Base-by-base conservation (phyloP, 805 yeast species). In the Starmerella bombi region DNA sequence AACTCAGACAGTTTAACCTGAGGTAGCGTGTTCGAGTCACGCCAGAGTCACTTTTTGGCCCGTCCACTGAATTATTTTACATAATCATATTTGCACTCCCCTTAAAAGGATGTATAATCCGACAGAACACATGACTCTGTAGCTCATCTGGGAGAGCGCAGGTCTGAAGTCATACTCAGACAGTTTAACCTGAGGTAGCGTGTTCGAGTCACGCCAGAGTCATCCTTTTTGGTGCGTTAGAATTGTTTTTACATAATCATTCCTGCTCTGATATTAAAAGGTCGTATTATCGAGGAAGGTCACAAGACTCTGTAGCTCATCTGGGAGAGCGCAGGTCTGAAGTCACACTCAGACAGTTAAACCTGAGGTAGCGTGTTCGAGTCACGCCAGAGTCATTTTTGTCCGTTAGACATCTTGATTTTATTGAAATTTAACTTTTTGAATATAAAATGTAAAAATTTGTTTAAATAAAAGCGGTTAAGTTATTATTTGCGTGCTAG, bases 301-400 rank as follows among this genome's bases (percentile, higher is more conserved):
- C n/a, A 31, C 18, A 20, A 8, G 35, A 32, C 41, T 10, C 41
- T 38, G 34, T 38, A 38, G 41, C 41, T 38, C 41, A 38, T 25
- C 37, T 38, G 41, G 41, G 41, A 38, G 41, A 38, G 41, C 41
- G 41, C 41, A 38, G 41, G 41, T 38, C 41, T 38, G 41, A 38
- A 38, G 41, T 38, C 16, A n/a, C 17, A 19, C 25, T 38, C 41
- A 19, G 41, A 38, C 30, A 38, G 41, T 12, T 35, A 14, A 38
- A 38, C 41, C 41, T 38, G 41, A 38, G 41, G 41, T 32, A 41
- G 23, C 41, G 41, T 38, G 41, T 38, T 38, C 41, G 30, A 38
- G 36, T 32, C 41, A 38, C 41, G 41, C 39, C 34, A 38, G 41
- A 10, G 41, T 38, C 41, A 38, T 25, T 32, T 33, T 27, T 38